These are phyloP conservation scores for Russula olivacea DNA, from an alignment of 768 basidiomycete species.

Conservation along the genomic window DNA sequence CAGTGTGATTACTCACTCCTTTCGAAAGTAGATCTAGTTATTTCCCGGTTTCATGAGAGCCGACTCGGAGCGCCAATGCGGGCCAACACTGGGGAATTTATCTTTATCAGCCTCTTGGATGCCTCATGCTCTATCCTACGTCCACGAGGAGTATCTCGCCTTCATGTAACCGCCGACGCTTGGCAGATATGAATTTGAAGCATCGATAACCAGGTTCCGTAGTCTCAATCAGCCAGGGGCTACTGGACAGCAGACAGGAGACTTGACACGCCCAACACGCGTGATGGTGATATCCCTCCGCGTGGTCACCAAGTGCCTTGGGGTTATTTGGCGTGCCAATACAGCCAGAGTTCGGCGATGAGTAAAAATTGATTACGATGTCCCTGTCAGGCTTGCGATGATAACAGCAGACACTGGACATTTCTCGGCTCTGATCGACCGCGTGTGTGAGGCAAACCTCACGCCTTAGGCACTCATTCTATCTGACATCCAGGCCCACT, in stretches of 20 bases:
- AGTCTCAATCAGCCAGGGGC: slow-evolving; percentile 10
- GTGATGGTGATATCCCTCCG: slow-evolving; percentile 10
- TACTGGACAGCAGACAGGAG: slow-evolving; percentile 17
- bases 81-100: neutral
- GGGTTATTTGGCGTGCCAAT: neutral
- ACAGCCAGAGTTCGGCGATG: neutral
- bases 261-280: neutral
- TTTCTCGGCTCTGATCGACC: slow-evolving; percentile 12
- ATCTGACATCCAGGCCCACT: neutral
- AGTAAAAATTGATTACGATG: slow-evolving; percentile 3
- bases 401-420: neutral
- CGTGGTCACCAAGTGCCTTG: neutral
- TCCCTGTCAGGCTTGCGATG: neutral
- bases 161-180: slow-evolving; percentile 6
- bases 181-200: neutral
- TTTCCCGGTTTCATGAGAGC: neutral
- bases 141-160: slow-evolving; percentile 3
- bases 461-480: neutral
- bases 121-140: neutral
- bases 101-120: neutral
- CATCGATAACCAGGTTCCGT: neutral
- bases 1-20: neutral
- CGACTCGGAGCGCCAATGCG: neutral
- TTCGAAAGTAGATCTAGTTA: neutral
- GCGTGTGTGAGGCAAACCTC: slow-evolving; percentile 3